phyloP scores from a whole-genome alignment of 2,329 filamentous ascomycete genomes.

The Hymenoscyphus albidus region DNA sequence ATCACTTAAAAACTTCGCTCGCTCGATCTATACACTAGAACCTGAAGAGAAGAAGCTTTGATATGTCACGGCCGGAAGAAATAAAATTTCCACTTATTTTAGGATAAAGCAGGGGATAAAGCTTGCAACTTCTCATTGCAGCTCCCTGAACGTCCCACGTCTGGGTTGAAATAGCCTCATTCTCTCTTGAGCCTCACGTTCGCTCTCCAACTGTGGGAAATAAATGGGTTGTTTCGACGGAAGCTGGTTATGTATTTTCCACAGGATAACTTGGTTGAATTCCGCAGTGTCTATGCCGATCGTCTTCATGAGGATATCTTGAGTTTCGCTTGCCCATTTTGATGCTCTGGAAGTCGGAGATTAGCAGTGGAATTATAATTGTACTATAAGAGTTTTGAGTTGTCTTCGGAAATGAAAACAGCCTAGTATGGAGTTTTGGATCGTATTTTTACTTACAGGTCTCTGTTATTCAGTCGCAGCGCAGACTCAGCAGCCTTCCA shows the following conservation, averaged over 20 bases:
- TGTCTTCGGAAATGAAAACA: too few relatives aligned
- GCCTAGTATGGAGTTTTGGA: not conserved
- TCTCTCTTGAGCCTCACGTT: not conserved
- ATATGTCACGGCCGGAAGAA: too few relatives aligned
- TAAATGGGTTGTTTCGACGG: not conserved
- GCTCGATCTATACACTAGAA: not conserved
- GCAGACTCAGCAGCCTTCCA: not conserved
- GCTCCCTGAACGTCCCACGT: not conserved
- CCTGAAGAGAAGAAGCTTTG: not conserved
- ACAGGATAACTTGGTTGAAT: not conserved
- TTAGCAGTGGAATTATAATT: not conserved
- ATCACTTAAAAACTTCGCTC: not conserved
- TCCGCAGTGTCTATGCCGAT: not conserved
- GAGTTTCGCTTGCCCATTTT: not conserved
- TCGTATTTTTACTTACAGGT: not conserved
- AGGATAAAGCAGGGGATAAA: too few relatives aligned
- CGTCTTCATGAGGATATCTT: not conserved
- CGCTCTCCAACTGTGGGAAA: not conserved
- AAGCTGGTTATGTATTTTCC: not conserved
- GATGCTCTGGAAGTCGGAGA: not conserved
- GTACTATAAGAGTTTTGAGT: not conserved
- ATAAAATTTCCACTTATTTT: too few relatives aligned
- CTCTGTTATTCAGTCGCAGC: not conserved
- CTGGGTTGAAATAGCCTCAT: not conserved
- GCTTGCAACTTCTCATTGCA: not conserved